Percentiles rank a stretch among this genome's conserved stretches.
phyloP scores from a whole-genome alignment of 1,284 basidiomycete species.

The Heterobasidion parviporum region DNA sequence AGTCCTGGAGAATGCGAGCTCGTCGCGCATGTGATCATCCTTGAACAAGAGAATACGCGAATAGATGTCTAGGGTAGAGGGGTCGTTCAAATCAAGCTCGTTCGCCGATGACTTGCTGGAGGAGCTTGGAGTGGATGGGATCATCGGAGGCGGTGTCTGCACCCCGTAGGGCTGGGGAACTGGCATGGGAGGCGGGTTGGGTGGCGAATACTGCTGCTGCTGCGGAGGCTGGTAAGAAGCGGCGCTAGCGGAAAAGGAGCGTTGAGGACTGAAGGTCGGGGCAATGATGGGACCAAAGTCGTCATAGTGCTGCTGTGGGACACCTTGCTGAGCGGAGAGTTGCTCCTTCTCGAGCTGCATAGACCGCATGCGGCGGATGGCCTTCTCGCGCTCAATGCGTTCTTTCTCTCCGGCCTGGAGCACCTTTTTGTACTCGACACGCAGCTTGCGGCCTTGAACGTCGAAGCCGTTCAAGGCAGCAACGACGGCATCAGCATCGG shows the following conservation, averaged over 20 bases:
- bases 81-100: conserved; percentile 93
- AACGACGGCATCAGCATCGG: conserved; percentile 93
- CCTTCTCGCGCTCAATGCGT: conserved; percentile 97
- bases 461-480: conserved; percentile 93
- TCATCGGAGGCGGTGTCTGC: conserved; percentile 40
- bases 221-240: conserved; percentile 26
- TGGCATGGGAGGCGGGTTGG: conserved; percentile 50
- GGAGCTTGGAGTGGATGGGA: conserved; percentile 48
- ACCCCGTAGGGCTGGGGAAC: conserved; percentile 44
- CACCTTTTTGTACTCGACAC: conserved; percentile 99
- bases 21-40: conserved; percentile 96
- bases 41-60: conserved; percentile 96
- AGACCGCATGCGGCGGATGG: conserved; percentile 94
- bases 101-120: conserved; percentile 34
- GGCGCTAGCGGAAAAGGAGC: conserved; percentile 58
- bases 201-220: conserved; percentile 53
- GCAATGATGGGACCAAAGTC: conserved; percentile 54
- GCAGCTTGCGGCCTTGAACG: conserved; percentile 95
- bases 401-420: conserved; percentile 99
- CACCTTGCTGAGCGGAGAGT: conserved; percentile 6
- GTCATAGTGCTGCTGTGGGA: conserved; percentile 39
- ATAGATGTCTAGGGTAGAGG: conserved; percentile 93
- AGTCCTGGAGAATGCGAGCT: conserved; percentile 88
- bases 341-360: conserved; percentile 88
- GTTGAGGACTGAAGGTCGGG: conserved; percentile 46